A percentile compares a stretch with the other conserved stretches of the same genome.
phyloP scores from a whole-genome alignment of 441 rosid species.

The Corymbia calophylla region DNA sequence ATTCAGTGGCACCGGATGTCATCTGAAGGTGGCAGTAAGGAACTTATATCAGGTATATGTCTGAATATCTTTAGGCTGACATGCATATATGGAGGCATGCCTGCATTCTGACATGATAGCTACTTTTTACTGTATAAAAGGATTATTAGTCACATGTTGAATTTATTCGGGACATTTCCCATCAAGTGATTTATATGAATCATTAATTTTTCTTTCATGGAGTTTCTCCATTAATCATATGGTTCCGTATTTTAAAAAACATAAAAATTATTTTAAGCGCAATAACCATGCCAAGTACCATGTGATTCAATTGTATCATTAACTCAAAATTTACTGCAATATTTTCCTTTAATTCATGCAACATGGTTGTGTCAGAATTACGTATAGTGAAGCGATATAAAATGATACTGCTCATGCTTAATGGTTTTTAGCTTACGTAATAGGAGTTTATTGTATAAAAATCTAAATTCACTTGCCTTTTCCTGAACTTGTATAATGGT shows the following conservation, averaged over 20 bases:
- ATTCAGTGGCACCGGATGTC: slow-evolving; percentile 87
- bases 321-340: not conserved
- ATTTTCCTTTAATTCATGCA: not conserved
- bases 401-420: not conserved
- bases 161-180: not conserved
- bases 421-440: not conserved
- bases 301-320: not conserved
- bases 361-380: not conserved
- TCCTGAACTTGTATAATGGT: not conserved
- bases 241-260: no score
- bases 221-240: not conserved
- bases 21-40: slow-evolving; percentile 71
- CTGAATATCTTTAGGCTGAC: not conserved
- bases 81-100: not conserved
- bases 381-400: not conserved
- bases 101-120: not conserved
- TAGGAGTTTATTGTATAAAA: not conserved
- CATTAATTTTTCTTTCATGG: not conserved
- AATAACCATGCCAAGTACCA: not conserved
- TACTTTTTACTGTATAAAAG: no score
- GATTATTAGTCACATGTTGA: no score
- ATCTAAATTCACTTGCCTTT: not conserved
- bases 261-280: no score
- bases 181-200: not conserved
- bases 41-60: slow-evolving; percentile 77